phyloP scores from a whole-genome alignment of 805 yeast genomes.

The Scheffersomyces spartinae region DNA sequence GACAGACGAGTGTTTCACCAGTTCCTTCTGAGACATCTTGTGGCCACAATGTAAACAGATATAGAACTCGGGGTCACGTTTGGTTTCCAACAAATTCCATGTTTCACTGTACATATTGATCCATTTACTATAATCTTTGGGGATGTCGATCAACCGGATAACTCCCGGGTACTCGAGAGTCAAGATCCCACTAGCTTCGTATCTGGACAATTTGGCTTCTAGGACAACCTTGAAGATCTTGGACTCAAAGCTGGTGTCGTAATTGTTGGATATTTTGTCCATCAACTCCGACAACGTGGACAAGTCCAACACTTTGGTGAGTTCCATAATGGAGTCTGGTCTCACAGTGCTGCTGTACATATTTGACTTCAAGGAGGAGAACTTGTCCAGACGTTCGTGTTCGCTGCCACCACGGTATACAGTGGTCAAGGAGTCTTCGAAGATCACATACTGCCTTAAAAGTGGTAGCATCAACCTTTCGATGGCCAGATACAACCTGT shows the following conservation, averaged over 20 bases:
- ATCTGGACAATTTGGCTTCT: constrained; percentile 16
- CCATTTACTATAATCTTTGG: constrained; percentile 31
- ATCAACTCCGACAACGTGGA: constrained; percentile 13
- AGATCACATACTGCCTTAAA: constrained; percentile 22
- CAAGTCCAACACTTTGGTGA: constrained; percentile 9
- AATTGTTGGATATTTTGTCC: constrained; percentile 1
- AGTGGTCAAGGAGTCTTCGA: constrained; percentile 23
- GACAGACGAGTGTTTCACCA: constrained; percentile 11
- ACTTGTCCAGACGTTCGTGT: constrained; percentile 1
- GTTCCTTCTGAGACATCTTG: constrained; percentile 13
- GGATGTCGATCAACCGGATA: constrained; percentile 40
- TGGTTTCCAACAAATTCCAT: no score
- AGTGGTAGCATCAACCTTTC: constrained; percentile 18
- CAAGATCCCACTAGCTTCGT: constrained; percentile 11
- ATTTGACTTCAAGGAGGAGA: constrained; percentile 1
- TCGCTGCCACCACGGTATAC: constrained; percentile 13
- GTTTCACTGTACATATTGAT: no score
- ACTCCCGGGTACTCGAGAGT: constrained; percentile 42
- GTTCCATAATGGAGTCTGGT: background rate
- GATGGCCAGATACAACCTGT: constrained; percentile 7
- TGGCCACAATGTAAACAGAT: constrained; percentile 29
- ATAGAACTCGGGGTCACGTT: no score
- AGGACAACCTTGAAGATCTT: constrained; percentile 12
- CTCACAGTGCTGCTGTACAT: constrained; percentile 8
- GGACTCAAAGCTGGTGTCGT: constrained; percentile 8